phyloP scores from a whole-genome alignment of 345 rosid species.

The Moringa oleifera region DNA sequence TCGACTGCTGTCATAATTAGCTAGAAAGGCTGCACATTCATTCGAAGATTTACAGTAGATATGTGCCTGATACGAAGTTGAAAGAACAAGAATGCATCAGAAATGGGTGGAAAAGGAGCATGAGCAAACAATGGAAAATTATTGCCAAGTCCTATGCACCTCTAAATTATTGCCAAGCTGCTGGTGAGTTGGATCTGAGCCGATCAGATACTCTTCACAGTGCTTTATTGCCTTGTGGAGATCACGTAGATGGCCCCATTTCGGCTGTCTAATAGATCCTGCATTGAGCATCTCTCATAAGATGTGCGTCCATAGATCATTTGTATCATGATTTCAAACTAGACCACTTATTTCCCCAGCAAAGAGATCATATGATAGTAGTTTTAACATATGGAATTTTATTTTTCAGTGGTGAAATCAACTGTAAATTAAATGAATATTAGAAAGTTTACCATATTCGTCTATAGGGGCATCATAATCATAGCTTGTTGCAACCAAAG shows the following conservation, averaged over 20 bases:
- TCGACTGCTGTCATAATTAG: conserved; percentile 49
- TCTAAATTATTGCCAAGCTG: conserved; percentile 24
- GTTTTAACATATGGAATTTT: too few relatives aligned
- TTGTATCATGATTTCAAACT: too few relatives aligned
- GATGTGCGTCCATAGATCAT: background rate
- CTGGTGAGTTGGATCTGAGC: conserved; percentile 50
- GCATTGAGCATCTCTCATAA: conserved; percentile 28
- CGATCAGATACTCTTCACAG: conserved; percentile 65
- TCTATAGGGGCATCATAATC: conserved; percentile 98
- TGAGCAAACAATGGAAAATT: background rate
- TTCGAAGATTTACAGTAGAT: conserved; percentile 46
- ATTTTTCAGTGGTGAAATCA: too few relatives aligned
- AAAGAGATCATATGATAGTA: background rate
- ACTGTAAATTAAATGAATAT: background rate
- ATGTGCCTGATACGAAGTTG: conserved; percentile 41
- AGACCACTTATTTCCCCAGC: too few relatives aligned
- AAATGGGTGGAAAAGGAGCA: background rate
- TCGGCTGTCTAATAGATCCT: conserved; percentile 89
- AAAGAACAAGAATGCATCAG: background rate
- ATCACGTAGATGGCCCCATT: conserved; percentile 91
- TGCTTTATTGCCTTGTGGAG: conserved; percentile 89
- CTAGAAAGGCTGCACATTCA: conserved; percentile 84
- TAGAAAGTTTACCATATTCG: conserved; percentile 70
- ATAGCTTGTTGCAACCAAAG: conserved; percentile 85
- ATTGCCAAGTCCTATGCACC: conserved; percentile 19